These are phyloP conservation scores for Gastrodia elata DNA, from an alignment of 106 monocot species.

Conservation along the genomic window DNA sequence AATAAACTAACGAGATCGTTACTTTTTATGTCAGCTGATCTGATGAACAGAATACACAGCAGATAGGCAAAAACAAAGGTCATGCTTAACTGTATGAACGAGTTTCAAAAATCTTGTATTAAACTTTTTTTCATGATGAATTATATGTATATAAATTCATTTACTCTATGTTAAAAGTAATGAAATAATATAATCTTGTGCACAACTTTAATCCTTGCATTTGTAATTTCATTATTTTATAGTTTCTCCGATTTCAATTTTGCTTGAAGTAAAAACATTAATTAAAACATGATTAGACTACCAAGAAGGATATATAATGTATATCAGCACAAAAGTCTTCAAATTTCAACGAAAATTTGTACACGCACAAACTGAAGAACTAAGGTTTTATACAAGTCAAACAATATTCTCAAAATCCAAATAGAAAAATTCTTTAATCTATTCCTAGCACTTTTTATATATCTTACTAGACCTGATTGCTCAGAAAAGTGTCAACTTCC, in stretches of 20 bases:
- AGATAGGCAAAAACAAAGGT: too few species aligned
- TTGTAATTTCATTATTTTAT: neutral
- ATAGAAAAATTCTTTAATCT: neutral
- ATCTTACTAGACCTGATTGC: neutral
- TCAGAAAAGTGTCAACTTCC: too few species aligned
- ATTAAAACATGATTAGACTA: neutral
- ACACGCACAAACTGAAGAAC: neutral
- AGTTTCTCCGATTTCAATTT: neutral
- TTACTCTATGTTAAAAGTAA: neutral
- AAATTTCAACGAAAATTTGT: neutral
- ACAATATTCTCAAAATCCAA: neutral
- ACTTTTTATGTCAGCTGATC: too few species aligned
- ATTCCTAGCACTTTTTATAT: neutral
- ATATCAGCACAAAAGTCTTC: neutral
- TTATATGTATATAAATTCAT: neutral
- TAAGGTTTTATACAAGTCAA: neutral
- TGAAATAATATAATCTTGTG: neutral
- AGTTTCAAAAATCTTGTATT: neutral
- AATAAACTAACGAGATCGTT: too few species aligned
- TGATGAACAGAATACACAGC: too few species aligned
- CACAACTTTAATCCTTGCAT: neutral
- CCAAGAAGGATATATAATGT: neutral
- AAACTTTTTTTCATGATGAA: constrained; percentile 1
- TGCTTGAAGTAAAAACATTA: neutral
- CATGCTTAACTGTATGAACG: too few species aligned